Base-by-base conservation (phyloP, 148 eudicot genomes). In the Cornus controversa region DNA sequence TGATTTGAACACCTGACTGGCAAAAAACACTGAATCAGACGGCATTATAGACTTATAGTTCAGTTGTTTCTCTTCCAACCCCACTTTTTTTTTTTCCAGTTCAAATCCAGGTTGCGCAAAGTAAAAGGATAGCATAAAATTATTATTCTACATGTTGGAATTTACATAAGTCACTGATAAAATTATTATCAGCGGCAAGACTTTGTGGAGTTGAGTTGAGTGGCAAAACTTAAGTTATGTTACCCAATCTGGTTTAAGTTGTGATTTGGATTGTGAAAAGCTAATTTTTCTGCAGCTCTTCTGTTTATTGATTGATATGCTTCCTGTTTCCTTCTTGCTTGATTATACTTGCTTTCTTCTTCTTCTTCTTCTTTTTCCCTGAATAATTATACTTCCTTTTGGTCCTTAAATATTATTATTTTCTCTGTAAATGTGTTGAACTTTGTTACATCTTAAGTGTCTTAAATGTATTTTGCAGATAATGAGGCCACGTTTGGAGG, bases 401-500 rank as follows among this genome's bases (percentile, higher is more conserved):
- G 63, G 66, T 45, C 10, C 60, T 67, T 28, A 27, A 10, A 15
- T 28, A 66, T 40, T 31, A 24, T 67, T 60, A 40, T 60, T 70
- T 68, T 69, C 66, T 63, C 45, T 66, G 63, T 23, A 29, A 2
- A 1, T 75, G 8, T 26, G 22, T 50, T 28, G 24, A 40, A 13
- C 10, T 73, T 47, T 29, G 28, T 9, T 47, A 2, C 57, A 36
- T 70, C 29, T 80, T 57, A 28, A 47, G 72, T 66, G 36, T 60
- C 31, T 77, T 76, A 58, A 66, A 72, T 66, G 53, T 74, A 58
- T 70, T 74, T 14, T 80, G 82, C 89, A 96, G 99, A 72, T 96
- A 66, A 75, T 96, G 87, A 90, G 95, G 74, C 99, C 99, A 71
- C 82, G 81, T 45, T 76, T 96, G 81, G 98, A 92, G 78, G 91